Evolutionary conservation across 23 red algal genomes (phyloP).

Genomic region (Gracilaria caudata): DNA sequence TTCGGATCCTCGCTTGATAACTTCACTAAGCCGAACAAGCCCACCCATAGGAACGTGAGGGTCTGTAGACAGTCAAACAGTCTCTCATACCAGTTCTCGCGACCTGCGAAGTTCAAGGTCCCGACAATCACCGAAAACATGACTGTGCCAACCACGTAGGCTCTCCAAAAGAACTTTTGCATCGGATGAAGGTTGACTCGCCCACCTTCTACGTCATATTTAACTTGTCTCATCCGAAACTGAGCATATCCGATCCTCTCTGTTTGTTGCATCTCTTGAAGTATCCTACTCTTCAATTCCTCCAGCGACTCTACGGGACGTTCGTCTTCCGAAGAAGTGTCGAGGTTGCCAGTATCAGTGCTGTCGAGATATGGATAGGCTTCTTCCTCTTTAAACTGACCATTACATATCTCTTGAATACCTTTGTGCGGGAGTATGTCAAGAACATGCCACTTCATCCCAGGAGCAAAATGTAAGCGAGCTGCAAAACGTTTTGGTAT

Average conservation of each 20-base stretch:
- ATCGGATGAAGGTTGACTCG: not conserved
- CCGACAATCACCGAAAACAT: not conserved
- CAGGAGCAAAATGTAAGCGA: no score
- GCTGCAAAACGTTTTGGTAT: no score
- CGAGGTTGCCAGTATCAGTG: no score
- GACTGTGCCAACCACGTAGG: not conserved
- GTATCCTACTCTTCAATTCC: not conserved
- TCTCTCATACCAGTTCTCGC: constrained; percentile 34
- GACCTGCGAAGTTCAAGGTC: not conserved
- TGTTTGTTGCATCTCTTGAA: not conserved
- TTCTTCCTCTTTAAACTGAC: no score
- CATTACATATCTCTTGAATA: no score
- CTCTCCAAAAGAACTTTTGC: not conserved
- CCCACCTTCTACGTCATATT: not conserved
- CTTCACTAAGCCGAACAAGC: constrained; percentile 32
- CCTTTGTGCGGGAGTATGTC: no score
- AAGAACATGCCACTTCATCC: no score
- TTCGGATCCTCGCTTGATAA: constrained; percentile 37
- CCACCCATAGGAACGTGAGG: constrained; percentile 12
- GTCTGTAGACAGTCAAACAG: not conserved
- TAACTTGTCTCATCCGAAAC: not conserved
- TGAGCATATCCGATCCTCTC: not conserved
- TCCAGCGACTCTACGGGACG: not conserved
- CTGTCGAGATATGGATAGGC: no score
- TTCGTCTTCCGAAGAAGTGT: not conserved